phyloP scores from a whole-genome alignment of 176 grass and related monocot genomes.

The Musa itinerans region DNA sequence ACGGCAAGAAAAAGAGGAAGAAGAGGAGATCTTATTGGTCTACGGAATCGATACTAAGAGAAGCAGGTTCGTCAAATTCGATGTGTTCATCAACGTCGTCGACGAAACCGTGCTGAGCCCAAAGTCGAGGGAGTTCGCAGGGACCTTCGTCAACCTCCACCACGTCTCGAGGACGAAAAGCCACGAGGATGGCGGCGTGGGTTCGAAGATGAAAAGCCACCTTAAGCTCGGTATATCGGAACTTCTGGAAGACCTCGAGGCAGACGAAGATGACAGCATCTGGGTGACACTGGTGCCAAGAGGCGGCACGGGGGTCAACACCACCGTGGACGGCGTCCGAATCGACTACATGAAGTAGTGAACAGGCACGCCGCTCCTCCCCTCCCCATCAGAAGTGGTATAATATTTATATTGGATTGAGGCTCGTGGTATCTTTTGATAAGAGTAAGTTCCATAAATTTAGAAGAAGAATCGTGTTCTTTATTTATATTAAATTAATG shows the following conservation, averaged over 20 bases:
- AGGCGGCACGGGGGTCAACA: background rate
- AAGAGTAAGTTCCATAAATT: too few relatives aligned
- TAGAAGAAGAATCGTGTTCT: too few relatives aligned
- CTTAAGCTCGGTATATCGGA: conserved; percentile 35
- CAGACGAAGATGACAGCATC: conserved; percentile 16
- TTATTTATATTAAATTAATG: too few relatives aligned
- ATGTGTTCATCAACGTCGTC: conserved; percentile 29
- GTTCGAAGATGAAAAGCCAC: background rate
- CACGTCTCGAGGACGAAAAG: background rate
- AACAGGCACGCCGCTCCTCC: too few relatives aligned
- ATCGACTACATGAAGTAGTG: background rate
- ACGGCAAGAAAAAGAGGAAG: background rate
- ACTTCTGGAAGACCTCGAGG: conserved; percentile 32
- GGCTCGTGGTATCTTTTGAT: too few relatives aligned
- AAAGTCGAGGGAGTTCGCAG: conserved; percentile 32
- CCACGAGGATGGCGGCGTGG: background rate
- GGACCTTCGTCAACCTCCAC: conserved; percentile 32
- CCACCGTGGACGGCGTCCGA: background rate
- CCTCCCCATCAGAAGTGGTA: too few relatives aligned
- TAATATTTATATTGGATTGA: too few relatives aligned
- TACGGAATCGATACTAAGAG: background rate
- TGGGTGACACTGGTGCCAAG: conserved; percentile 36
- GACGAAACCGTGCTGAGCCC: conserved; percentile 22
- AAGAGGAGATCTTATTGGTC: background rate
- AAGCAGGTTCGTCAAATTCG: conserved; percentile 22